A percentile compares a stretch with the other conserved stretches of the same genome.
Conservation (phyloP, 2,329 filamentous ascomycete genomes). For the Cercospora janseana region DNA sequence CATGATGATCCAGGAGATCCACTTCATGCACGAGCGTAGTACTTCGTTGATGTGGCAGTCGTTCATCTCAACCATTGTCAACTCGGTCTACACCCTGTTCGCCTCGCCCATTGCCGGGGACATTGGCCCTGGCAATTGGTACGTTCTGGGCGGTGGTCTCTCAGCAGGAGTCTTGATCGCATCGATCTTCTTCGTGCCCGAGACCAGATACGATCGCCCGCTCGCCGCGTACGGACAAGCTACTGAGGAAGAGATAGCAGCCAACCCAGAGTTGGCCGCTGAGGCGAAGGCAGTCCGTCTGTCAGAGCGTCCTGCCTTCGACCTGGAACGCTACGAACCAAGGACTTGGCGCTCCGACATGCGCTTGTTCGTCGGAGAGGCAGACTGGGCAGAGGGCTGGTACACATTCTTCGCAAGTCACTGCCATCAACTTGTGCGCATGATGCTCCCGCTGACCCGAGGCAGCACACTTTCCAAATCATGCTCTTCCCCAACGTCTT, state of each 20-base stretch:
- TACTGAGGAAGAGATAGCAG: constrained; percentile 22
- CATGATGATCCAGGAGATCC: constrained; percentile 41
- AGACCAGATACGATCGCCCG: constrained; percentile 45
- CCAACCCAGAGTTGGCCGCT: constrained; percentile 1
- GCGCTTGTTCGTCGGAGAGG: constrained; percentile 42
- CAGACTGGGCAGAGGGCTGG: constrained; percentile 41
- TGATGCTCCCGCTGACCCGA: background rate
- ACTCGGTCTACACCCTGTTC: constrained; percentile 42
- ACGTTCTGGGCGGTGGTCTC: constrained; percentile 43
- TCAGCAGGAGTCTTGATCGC: constrained; percentile 38
- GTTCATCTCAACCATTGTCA: constrained; percentile 43
- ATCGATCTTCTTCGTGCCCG: constrained; percentile 44
- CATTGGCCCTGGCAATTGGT: constrained; percentile 47
- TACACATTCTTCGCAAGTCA: constrained; percentile 30
- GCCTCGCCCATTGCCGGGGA: constrained; percentile 45
- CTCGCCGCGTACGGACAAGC: constrained; percentile 41
- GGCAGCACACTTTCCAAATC: constrained; percentile 26
- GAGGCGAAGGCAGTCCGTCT: constrained; percentile 23
- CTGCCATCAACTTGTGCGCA: background rate
- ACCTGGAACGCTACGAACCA: constrained; percentile 40
- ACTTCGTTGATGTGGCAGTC: constrained; percentile 45
- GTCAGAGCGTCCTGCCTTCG: constrained; percentile 34
- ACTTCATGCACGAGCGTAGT: constrained; percentile 48
- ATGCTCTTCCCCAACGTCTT: constrained; percentile 44
- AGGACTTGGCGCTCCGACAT: constrained; percentile 43